phyloP scores from a whole-genome alignment of 1,139 yeast genomes.

The Ashbya aceris region DNA sequence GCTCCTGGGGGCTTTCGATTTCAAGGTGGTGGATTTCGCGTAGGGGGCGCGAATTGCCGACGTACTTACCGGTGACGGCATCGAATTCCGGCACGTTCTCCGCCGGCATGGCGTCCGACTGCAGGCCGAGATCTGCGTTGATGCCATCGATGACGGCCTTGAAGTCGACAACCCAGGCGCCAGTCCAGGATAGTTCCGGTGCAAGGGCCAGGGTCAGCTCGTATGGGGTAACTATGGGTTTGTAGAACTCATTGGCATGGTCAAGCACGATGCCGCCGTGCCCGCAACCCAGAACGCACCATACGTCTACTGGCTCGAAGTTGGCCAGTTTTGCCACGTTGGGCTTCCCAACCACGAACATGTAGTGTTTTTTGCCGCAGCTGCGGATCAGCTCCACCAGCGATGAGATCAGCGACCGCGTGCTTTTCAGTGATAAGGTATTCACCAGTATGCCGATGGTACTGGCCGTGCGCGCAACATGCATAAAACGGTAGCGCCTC shows the following conservation, averaged over 20 bases:
- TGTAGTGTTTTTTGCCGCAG: constrained; percentile 84
- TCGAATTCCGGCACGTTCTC: constrained; percentile 66
- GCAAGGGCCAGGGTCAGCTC: constrained; percentile 75
- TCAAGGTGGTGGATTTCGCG: constrained; percentile 57
- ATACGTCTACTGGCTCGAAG: constrained; percentile 80
- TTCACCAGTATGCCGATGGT: constrained; percentile 87
- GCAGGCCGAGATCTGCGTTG: constrained; percentile 13
- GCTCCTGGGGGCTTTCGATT: constrained; percentile 34
- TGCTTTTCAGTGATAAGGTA: constrained; percentile 70
- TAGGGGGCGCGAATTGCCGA: constrained; percentile 64
- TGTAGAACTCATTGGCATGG: constrained; percentile 67
- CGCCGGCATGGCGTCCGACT: constrained; percentile 9
- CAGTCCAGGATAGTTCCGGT: constrained; percentile 77
- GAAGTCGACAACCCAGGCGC: constrained; percentile 85
- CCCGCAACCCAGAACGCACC: constrained; percentile 94
- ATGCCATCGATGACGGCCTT: constrained; percentile 32
- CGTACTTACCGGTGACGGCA: constrained; percentile 74
- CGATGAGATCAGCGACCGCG: constrained; percentile 52
- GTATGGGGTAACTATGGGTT: constrained; percentile 89
- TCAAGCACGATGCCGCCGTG: constrained; percentile 87
- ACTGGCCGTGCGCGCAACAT: constrained; percentile 80
- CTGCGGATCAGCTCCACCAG: constrained; percentile 51
- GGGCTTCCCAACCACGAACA: constrained; percentile 97
- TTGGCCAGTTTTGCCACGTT: constrained; percentile 94
- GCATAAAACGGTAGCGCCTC: constrained; percentile 80